Base-by-base conservation (phyloP, 441 rosid genomes). In the Macaranga tanarius region DNA sequence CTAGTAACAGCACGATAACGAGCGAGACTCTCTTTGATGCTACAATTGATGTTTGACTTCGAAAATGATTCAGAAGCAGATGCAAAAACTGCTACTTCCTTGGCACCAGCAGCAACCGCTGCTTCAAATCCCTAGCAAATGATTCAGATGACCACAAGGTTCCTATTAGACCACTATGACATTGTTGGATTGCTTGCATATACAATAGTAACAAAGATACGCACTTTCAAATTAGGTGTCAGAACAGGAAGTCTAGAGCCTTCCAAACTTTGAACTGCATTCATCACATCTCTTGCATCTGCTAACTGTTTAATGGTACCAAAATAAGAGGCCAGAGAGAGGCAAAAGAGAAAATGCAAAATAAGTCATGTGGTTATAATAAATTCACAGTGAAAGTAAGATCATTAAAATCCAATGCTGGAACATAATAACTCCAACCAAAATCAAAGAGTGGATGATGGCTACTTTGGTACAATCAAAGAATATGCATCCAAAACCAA, bases 51-150 rank as follows among this genome's bases (percentile, higher is more conserved):
- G 79, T 95, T 95, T 69, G 96, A 91, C 85, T 86, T 88, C 28
- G 98, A 95, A 78, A 95, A 95, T 34, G 96, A 86, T 83, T 95
- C 99, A 0, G 98, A 95, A 85, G 99, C 99, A 19, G 99, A 89
- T 80, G 98, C 99, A 88, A 95, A 95, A 65, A 95, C 78, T 67
- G 95, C 98, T 73, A 93, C 86, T 89, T 93, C 98, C 86, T 90
- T 93, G 62, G 97, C 96, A 78, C 99, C 97, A 40, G 98, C 96
- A 71, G 98, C 95, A 73, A 92, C 72, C 65, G 98, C 98, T 69
- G 97, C 99, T 84, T 91, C 90, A 88, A 92, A 95, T 63, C 98
- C 98, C 99, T 95, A 76, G 76, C 81, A 83, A 57, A 78, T 63
- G 68, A 63, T 51, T 65, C 13, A 60, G 20, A 31, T 63, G 50